Evolutionary conservation across 169 alveolate genomes (phyloP).

Genomic region (Plasmodium inui): DNA sequence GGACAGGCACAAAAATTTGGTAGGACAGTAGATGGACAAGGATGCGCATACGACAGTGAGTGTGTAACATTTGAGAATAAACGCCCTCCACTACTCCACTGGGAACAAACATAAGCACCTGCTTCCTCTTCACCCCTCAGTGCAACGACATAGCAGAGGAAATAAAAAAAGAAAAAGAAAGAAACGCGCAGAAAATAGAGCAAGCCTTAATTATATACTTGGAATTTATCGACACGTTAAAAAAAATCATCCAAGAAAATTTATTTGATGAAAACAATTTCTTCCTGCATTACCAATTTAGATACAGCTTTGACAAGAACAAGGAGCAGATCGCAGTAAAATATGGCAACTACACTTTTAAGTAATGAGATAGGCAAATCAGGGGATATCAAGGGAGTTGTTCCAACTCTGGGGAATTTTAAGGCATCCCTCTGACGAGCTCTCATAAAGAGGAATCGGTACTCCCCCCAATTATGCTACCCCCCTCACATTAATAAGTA

Average conservation of each 20-base stretch:
- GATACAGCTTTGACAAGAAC: conserved; percentile 42
- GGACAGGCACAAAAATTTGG: conserved; percentile 29
- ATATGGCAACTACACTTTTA: conserved; percentile 63
- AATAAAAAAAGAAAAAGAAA: conserved; percentile 39
- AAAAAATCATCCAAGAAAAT: conserved; percentile 61
- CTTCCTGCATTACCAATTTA: conserved; percentile 50
- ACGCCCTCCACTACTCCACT: not conserved
- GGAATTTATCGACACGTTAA: conserved; percentile 43
- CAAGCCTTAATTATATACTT: conserved; percentile 49
- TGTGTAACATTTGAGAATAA: not conserved
- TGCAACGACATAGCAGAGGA: conserved; percentile 33
- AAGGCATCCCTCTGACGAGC: not conserved
- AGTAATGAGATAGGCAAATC: conserved; percentile 20
- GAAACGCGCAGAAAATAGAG: conserved; percentile 36
- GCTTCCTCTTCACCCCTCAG: conserved; percentile 14
- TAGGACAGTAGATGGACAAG: not conserved
- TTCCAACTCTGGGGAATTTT: not conserved
- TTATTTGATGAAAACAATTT: conserved; percentile 57
- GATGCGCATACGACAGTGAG: not conserved
- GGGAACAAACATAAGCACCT: not conserved
- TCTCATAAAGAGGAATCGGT: not conserved
- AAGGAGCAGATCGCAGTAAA: conserved; percentile 46
- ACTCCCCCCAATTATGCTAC: not conserved
- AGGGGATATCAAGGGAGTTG: not conserved
- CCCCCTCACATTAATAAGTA: not conserved